A percentile compares a stretch with the other conserved stretches of the same genome.
Conservation (phyloP, 805 yeast species). For the Saturnispora gosingensis region DNA sequence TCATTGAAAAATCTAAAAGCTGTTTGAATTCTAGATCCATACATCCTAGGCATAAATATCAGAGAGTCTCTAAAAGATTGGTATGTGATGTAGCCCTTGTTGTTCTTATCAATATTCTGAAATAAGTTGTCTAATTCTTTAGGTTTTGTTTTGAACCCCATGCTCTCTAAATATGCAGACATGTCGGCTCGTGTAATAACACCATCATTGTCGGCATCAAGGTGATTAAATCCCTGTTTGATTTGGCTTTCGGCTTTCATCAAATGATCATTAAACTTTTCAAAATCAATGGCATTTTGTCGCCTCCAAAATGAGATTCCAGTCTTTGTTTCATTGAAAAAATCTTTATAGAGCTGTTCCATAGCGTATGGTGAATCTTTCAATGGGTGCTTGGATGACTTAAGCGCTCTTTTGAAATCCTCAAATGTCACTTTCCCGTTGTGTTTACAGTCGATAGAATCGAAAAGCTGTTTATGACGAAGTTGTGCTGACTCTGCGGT, state of each 20-base stretch:
- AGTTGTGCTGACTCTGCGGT: constrained; percentile 16
- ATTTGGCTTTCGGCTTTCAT: constrained; percentile 63
- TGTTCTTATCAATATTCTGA: constrained; percentile 42
- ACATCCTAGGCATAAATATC: constrained; percentile 69
- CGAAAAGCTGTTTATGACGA: constrained; percentile 35
- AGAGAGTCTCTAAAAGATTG: constrained; percentile 83
- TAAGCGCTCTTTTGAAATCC: constrained; percentile 40
- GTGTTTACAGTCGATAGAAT: constrained; percentile 34
- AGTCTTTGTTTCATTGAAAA: constrained; percentile 21
- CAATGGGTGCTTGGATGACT: constrained; percentile 51
- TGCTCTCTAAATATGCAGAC: constrained; percentile 46
- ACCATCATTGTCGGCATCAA: constrained; percentile 72
- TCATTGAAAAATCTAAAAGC: constrained; percentile 77
- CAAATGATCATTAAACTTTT: constrained; percentile 59
- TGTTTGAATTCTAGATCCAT: constrained; percentile 69
- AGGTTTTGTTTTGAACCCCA: constrained; percentile 45
- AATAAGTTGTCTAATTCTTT: constrained; percentile 48
- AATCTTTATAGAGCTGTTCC: constrained; percentile 43
- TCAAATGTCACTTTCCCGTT: constrained; percentile 41
- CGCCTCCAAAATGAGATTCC: constrained; percentile 8
- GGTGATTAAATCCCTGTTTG: constrained; percentile 51
- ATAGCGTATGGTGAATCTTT: constrained; percentile 52
- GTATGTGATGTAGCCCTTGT: constrained; percentile 63
- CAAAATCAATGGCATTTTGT: constrained; percentile 43
- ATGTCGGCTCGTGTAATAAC: constrained; percentile 57